Evolutionary conservation across 352 stramenopile species (phyloP), one percentile per base, ranked within the genome.

Genomic region (Pythium rishiriense): DNA sequence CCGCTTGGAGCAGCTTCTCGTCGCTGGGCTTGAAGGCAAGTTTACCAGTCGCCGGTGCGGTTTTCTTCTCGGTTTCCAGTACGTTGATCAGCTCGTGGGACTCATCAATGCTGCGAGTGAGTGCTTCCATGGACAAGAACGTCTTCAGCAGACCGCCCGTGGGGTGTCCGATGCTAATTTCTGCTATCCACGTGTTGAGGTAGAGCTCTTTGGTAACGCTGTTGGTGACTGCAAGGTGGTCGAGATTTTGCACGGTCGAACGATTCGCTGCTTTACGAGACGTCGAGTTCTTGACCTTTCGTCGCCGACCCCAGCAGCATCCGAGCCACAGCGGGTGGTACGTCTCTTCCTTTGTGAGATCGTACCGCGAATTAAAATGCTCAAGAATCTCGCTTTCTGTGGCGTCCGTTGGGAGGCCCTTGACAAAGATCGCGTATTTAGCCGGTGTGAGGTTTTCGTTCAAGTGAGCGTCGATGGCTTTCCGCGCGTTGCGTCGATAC

Each of bases 391-490:
- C 86, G 0, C 53, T 55, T 11, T 83, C 64, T 0, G 75, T 92
- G 4, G 87, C 79, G 51, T 95, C 77, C 0, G 65, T 28, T 3
- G 87, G 87, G 6, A 96, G 61, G 2, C 85, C 86, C 31, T 74
- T 72, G 2, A 94, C 85, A 46, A 78, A 92, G 21, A 96, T 68
- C 0, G 87, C 72, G 62, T 91, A 96, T 52, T 94, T 93, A n/a
- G 76, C 81, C 0, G 85, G 85, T 17, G 85, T 93, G 1, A 90
- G 57, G 52, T 93, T 87, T 66, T 93, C 82, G 25, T 81, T 82
- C 62, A 83, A 64, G 33, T 91, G 79, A 2, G 66, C 59, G 10
- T 88, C 79, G 52, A 93, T 88, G 0, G 78, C 81, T 4, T 69
- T 65, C 28, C 61, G 59, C 4, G 78, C 77, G 10, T 66, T 64